Evolutionary conservation across 2,329 filamentous ascomycete genomes (phyloP).

Genomic region (Orbilia ellipsospora): DNA sequence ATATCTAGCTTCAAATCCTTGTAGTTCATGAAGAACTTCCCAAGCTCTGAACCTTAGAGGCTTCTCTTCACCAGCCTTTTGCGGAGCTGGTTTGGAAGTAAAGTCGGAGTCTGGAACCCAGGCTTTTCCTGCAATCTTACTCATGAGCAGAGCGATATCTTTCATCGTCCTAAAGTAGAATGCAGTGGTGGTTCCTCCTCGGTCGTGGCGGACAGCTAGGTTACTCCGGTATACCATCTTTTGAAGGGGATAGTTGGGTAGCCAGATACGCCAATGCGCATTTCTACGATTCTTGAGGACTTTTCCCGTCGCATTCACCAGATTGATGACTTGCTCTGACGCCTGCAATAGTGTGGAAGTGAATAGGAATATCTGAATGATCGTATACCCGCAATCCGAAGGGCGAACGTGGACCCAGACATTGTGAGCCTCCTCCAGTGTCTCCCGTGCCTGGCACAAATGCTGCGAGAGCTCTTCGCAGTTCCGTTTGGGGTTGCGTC

Average conservation of each 20-base stretch:
- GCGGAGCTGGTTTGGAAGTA: conserved; percentile 12
- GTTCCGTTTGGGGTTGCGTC: conserved; percentile 9
- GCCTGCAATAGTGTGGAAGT: conserved; percentile 45
- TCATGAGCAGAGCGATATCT: conserved; percentile 63
- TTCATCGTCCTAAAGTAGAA: conserved; percentile 63
- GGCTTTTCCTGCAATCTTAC: conserved; percentile 62
- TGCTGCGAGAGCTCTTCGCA: conserved; percentile 22
- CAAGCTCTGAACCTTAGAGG: conserved; percentile 66
- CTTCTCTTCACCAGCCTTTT: conserved; percentile 60
- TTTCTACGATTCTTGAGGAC: conserved; percentile 65
- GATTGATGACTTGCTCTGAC: conserved; percentile 36
- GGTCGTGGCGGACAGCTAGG: conserved; percentile 70
- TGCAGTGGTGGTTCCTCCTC: conserved; percentile 70
- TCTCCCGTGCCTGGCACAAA: conserved; percentile 14
- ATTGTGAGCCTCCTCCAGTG: conserved; percentile 41
- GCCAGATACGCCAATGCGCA: conserved; percentile 63
- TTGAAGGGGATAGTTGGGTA: conserved; percentile 68
- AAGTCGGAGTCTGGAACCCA: conserved; percentile 54
- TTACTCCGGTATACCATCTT: conserved; percentile 70
- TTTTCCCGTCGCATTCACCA: conserved; percentile 64
- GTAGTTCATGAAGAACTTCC: conserved; percentile 67
- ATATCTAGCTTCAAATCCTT: conserved; percentile 71
- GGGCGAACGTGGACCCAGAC: conserved; percentile 43
- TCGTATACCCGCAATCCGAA: conserved; percentile 33
- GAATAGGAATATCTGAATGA: conserved; percentile 53